Evolutionary conservation across 768 basidiomycete species (phyloP).

Genomic region (Psilocybe cubensis): DNA sequence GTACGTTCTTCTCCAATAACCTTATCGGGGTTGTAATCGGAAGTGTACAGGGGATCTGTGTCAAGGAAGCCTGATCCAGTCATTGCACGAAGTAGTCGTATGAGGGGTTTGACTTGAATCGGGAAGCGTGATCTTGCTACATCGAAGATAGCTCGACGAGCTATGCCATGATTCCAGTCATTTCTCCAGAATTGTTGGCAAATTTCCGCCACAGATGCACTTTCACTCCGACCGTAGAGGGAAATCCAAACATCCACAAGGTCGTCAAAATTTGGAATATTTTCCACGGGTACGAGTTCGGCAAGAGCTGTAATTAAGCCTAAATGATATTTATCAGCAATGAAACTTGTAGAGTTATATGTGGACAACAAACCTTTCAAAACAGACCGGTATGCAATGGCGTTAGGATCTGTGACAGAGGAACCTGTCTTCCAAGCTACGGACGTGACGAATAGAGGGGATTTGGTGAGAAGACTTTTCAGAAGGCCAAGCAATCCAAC

Average conservation of each 20-base stretch:
- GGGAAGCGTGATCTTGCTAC: constrained; percentile 85
- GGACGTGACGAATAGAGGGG: constrained; percentile 78
- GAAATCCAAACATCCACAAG: constrained; percentile 80
- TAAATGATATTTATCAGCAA: constrained; percentile 30
- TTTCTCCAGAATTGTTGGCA: constrained; percentile 83
- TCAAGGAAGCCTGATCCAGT: constrained; percentile 78
- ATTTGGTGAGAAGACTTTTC: constrained; percentile 60
- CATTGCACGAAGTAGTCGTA: constrained; percentile 77
- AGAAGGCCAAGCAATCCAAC: constrained; percentile 65
- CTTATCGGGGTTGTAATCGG: constrained; percentile 45
- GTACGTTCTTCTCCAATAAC: constrained; percentile 48
- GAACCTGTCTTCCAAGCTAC: constrained; percentile 72
- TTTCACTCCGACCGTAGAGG: constrained; percentile 78
- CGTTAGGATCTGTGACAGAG: constrained; percentile 73
- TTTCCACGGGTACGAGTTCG: constrained; percentile 75
- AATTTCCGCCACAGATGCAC: constrained; percentile 64
- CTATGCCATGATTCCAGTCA: constrained; percentile 68
- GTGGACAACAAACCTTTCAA: constrained; percentile 66
- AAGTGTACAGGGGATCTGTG: constrained; percentile 65
- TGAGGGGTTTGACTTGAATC: constrained; percentile 69
- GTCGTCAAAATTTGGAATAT: constrained; percentile 73
- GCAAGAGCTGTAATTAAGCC: constrained; percentile 77
- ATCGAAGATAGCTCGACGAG: constrained; percentile 82
- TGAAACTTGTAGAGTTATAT: neutral
- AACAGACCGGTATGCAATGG: constrained; percentile 79